Percentiles rank a stretch among this genome's conserved stretches.
Conservation (phyloP, 2,329 filamentous ascomycete genomes). For the Sporothrix schenckii region DNA sequence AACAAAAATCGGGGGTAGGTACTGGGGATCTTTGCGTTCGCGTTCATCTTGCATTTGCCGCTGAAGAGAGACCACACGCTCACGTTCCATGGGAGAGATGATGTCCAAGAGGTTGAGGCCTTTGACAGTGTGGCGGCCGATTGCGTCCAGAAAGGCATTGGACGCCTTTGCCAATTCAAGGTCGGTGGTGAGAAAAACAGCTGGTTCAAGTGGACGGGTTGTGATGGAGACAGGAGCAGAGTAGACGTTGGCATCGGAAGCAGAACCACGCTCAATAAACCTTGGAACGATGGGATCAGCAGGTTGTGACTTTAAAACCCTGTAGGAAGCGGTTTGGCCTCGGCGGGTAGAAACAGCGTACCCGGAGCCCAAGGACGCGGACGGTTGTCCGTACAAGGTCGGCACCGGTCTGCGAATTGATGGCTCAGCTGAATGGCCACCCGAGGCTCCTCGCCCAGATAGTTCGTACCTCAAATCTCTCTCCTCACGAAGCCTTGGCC, state of each 20-base stretch:
- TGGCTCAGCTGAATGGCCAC: conserved; percentile 52
- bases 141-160: conserved; percentile 57
- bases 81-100: conserved; percentile 55
- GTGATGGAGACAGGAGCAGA: conserved; percentile 49
- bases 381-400: conserved; percentile 50
- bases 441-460: conserved; percentile 48
- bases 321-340: conserved; percentile 49
- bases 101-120: conserved; percentile 59
- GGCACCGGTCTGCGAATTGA: conserved; percentile 55
- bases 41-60: conserved; percentile 61
- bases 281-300: conserved; percentile 53
- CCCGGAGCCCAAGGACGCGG: conserved; percentile 48
- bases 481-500: conserved; percentile 76
- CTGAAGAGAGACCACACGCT: conserved; percentile 56
- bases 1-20: conserved; percentile 65
- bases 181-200: conserved; percentile 62
- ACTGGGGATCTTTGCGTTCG: conserved; percentile 60
- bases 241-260: conserved; percentile 55
- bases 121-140: conserved; percentile 53
- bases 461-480: conserved; percentile 61
- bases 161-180: conserved; percentile 63
- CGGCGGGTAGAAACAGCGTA: conserved; percentile 54
- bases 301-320: conserved; percentile 59
- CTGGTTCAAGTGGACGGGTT: conserved; percentile 52
- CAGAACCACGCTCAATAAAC: conserved; percentile 56